Evolutionary conservation across 2,329 filamentous ascomycete genomes (phyloP), one percentile per base, ranked within the genome.

Genomic region (Ophiostoma sp.): DNA sequence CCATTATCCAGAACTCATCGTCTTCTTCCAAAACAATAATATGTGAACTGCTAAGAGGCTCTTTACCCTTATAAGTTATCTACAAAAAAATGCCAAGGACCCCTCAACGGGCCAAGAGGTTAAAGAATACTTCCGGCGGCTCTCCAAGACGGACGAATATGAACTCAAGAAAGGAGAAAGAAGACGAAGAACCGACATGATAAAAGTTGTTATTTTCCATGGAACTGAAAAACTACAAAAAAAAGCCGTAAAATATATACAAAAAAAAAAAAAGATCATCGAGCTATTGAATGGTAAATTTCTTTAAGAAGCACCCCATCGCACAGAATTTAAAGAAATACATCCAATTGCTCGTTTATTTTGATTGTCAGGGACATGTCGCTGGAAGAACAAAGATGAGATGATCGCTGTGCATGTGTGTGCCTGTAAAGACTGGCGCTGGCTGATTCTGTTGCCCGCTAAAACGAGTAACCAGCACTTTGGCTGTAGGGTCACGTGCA

Each of bases 331-430:
- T 36, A 36, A 4, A 36, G 33, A 36, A 8, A 4, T 36, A 8
- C 8, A 36, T 4, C 4, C 33, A 36, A 3, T 8, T 36, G 33
- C 4, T 4, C 8, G 33, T 4, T 36, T 36, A 36, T 36, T 36
- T 8, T 36, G 33, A 36, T 36, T 3, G 8, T 36, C 33, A 36
- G 33, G 33, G 8, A 36, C 8, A 36, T 36, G 8, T 63, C 19
- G 59, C 12, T 63, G 59, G n/a, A 22, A 17, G 19, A 39, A 42
- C 61, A 64, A 64, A 28, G 61, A 45, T 64, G 61, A 64, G 61
- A 25, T 25, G n/a, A 42, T 25, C n/a, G 36, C 22, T 19, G 61
- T 42, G 42, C 42, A 12, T 48, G 39, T 42, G 7, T 8, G 39
- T 42, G 2, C 39, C 39, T 42, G 39, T 42, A 39, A 39, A 63